These are phyloP conservation scores for Eutypa lata DNA, from an alignment of 2,329 filamentous ascomycete genomes.

Conservation along the genomic window DNA sequence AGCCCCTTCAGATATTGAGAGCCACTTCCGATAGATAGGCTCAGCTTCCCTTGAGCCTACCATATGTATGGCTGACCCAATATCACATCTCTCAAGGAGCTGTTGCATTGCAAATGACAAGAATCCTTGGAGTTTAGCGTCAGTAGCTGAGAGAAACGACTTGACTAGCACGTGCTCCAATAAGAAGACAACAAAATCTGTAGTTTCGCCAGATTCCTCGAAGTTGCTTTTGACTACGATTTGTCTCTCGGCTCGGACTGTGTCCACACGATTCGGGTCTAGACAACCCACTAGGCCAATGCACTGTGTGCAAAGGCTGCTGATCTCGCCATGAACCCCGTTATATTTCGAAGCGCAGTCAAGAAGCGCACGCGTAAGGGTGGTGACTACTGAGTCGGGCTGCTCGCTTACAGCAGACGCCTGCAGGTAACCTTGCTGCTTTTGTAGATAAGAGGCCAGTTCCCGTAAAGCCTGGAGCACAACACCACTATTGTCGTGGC, in stretches of 20 bases:
- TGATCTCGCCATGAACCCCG: constrained; percentile 62
- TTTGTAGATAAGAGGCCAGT: constrained; percentile 67
- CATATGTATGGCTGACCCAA: constrained; percentile 55
- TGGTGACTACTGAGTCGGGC: constrained; percentile 69
- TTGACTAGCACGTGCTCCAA: constrained; percentile 86
- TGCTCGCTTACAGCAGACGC: constrained; percentile 79
- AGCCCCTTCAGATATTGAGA: constrained; percentile 70
- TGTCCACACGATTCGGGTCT: constrained; percentile 86
- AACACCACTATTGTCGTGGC: constrained; percentile 82
- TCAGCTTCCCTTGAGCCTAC: constrained; percentile 47
- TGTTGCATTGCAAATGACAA: constrained; percentile 95
- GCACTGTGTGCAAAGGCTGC: constrained; percentile 72
- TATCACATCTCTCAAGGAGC: constrained; percentile 73
- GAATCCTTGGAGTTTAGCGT: constrained; percentile 84
- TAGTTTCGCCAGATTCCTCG: constrained; percentile 69
- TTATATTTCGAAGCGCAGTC: constrained; percentile 84
- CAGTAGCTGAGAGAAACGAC: constrained; percentile 85
- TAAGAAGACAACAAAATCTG: constrained; percentile 81
- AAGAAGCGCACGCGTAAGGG: constrained; percentile 73
- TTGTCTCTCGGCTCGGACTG: constrained; percentile 72
- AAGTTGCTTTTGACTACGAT: constrained; percentile 90
- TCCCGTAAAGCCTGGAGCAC: constrained; percentile 79
- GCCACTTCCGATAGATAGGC: constrained; percentile 71
- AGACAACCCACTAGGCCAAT: constrained; percentile 87
- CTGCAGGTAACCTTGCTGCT: constrained; percentile 75